phyloP scores from a whole-genome alignment of 371 early-diverging fungal genomes.

The Racocetra persica region DNA sequence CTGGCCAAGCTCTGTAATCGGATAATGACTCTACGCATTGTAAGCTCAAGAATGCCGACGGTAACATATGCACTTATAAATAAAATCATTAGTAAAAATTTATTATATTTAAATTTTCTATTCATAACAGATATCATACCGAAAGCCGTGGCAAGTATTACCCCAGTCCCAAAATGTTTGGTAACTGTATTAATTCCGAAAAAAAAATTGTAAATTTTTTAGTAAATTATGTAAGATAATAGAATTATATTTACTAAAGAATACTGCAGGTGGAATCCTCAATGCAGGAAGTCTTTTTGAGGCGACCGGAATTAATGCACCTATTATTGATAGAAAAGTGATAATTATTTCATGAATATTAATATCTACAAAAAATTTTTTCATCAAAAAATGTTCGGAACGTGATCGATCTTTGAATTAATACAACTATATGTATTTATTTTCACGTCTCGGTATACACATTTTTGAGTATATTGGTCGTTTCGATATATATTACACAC shows the following conservation, averaged over 20 bases:
- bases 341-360: conserved; percentile 36
- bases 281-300: conserved; percentile 47
- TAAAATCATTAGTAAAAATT: not conserved
- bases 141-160: conserved; percentile 81
- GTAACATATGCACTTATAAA: conserved; percentile 46
- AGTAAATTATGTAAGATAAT: conserved; percentile 31
- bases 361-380: conserved; percentile 47
- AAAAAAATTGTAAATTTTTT: not conserved
- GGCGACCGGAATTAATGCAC: conserved; percentile 55
- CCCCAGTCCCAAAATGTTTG: conserved; percentile 79
- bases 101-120: not conserved
- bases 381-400: not conserved
- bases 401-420: not conserved
- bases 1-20: conserved; percentile 58
- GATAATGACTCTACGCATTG: conserved; percentile 50
- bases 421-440: too few relatives aligned
- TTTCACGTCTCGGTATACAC: too few relatives aligned
- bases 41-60: conserved; percentile 54
- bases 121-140: too few relatives aligned
- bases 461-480: too few relatives aligned
- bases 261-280: conserved; percentile 46
- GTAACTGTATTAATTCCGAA: conserved; percentile 47
- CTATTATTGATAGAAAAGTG: conserved; percentile 44
- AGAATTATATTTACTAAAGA: not conserved
- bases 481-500: too few relatives aligned